phyloP scores from a whole-genome alignment of 208 protist species.

The Crithidia sp. region DNA sequence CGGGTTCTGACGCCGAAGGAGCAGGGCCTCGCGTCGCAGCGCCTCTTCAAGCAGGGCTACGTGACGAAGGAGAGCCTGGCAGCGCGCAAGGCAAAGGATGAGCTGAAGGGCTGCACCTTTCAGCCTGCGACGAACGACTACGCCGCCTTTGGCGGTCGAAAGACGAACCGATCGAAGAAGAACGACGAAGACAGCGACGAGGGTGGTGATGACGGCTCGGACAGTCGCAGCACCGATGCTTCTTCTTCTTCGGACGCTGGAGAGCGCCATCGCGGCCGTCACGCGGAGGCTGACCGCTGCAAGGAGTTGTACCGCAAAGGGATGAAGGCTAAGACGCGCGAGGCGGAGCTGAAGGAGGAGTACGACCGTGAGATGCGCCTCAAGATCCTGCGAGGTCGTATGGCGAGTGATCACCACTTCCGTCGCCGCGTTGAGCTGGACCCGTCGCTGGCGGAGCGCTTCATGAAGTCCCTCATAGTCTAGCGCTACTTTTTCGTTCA shows the following conservation, averaged over 20 bases:
- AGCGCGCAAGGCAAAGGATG: constrained; percentile 27
- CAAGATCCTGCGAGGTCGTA: constrained; percentile 60
- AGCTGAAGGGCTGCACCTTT: constrained; percentile 61
- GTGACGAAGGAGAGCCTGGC: constrained; percentile 44
- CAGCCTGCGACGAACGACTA: constrained; percentile 48
- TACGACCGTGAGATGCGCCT: constrained; percentile 45
- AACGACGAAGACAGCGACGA: neutral
- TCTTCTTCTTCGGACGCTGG: neutral
- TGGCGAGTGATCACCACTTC: constrained; percentile 87
- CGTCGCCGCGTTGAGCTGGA: constrained; percentile 84
- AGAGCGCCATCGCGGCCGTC: neutral
- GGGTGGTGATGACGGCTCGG: neutral
- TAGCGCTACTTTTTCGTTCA: constrained; percentile 18
- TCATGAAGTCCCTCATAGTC: constrained; percentile 79
- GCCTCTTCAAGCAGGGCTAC: constrained; percentile 54
- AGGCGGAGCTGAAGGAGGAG: constrained; percentile 38
- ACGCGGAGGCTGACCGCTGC: constrained; percentile 34
- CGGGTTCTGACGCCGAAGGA: constrained; percentile 42
- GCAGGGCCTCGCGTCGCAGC: constrained; percentile 34
- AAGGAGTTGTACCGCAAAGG: constrained; percentile 59
- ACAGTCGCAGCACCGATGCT: neutral
- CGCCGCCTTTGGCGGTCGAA: neutral
- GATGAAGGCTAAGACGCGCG: constrained; percentile 28
- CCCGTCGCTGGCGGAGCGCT: constrained; percentile 75
- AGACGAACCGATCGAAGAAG: neutral